Base-by-base conservation (phyloP, 208 protist genomes). In the Acanthamoeba healyi region DNA sequence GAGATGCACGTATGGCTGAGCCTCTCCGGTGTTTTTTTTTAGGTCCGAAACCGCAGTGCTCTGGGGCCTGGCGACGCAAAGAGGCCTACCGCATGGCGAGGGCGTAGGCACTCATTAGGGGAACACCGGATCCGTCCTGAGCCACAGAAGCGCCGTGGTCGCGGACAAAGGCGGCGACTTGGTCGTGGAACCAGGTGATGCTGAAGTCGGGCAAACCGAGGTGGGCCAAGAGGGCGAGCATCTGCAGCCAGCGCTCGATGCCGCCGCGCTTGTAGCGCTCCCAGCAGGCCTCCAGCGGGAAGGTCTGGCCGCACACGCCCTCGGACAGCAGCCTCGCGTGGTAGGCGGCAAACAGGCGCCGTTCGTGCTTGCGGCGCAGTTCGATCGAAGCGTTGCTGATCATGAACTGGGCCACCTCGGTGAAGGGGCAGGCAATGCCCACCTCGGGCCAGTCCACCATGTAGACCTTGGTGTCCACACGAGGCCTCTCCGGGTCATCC, bases 401-500 rank as follows among this genome's bases (percentile, higher is more conserved):
- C 2, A 92, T 7, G 65, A 92, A 95, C 61, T 95, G 94, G 32
- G 94, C 65, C 7, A 95, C 15, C 44, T 95, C 94, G 40, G 61
- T 74, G 65, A 95, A 95, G 24, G 94, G 94, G 51, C 56, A 58
- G 54, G 36, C 46, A 22, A 95, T 46, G 49, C 94, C 94, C 56
- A 95, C 82, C 14, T 92, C 94, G 42, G 94, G 49, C 65, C 72
- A 95, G 32, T 95, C 94, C 40, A 95, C 74, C 56, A 95, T 81
- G 32, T 92, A 86, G 26, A 95, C 56, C 74, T 72, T 90, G 1
- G 36, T 15, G 0, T 63, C n/a, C 12, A 36, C 1, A 40, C 29
- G 24, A 7, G 61, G 6, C 49, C 49, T 34, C 26, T 7, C 54
- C 22, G 7, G 22, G 14, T 22, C 54, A 1, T n/a, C 19, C 22